Conservation (phyloP, 2,329 filamentous ascomycete genomes). For the Xylaria sp. region DNA sequence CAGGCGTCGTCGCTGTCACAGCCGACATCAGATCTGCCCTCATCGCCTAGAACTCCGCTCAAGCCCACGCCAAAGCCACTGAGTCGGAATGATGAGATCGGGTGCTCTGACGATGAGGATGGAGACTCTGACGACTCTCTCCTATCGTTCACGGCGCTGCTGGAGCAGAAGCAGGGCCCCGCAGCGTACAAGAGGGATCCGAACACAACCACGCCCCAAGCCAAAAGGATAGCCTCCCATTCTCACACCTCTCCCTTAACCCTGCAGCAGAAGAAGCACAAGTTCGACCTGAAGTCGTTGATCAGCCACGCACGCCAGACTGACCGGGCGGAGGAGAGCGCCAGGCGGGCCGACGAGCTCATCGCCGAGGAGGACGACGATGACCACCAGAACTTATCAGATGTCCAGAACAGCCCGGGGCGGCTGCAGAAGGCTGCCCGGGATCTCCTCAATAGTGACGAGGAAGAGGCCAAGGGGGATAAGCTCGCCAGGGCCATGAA, state of each 20-base stretch:
- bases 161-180: constrained; percentile 34
- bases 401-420: constrained; percentile 40
- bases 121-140: constrained; percentile 59
- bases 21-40: constrained; percentile 24
- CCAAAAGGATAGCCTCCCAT: constrained; percentile 49
- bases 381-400: constrained; percentile 25
- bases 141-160: constrained; percentile 57
- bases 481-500: constrained; percentile 51
- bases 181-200: constrained; percentile 25
- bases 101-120: constrained; percentile 73
- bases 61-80: constrained; percentile 32
- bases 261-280: constrained; percentile 54
- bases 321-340: constrained; percentile 60
- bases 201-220: constrained; percentile 44
- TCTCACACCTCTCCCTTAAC: constrained; percentile 51
- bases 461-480: constrained; percentile 34
- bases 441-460: constrained; percentile 39
- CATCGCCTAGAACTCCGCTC: constrained; percentile 35
- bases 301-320: constrained; percentile 62
- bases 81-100: constrained; percentile 61
- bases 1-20: constrained; percentile 17
- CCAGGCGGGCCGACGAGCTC: constrained; percentile 45
- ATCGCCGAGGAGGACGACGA: constrained; percentile 30
- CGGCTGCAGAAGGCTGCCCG: constrained; percentile 49
- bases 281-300: constrained; percentile 65